These are phyloP conservation scores for Reticulascus tulasneorum DNA, from an alignment of 2,329 filamentous ascomycete species.

Conservation along the genomic window DNA sequence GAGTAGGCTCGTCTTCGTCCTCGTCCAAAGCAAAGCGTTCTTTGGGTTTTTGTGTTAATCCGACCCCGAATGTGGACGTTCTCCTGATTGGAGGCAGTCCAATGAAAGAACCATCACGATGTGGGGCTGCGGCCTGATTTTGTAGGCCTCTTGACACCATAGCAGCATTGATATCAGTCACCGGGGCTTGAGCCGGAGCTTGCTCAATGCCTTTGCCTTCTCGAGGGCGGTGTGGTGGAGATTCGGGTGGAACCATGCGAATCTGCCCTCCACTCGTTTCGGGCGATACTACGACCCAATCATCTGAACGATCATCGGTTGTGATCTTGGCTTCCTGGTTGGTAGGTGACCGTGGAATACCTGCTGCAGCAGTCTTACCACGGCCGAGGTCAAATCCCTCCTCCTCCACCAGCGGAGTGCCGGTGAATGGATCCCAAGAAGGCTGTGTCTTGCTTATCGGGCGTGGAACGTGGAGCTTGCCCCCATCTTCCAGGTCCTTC, in stretches of 20 bases:
- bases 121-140: slow-evolving; percentile 22
- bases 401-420: slow-evolving; percentile 33
- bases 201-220: neutral
- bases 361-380: slow-evolving; percentile 12
- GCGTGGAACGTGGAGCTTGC: slow-evolving; percentile 18
- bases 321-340: neutral
- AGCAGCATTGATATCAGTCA: neutral
- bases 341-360: neutral
- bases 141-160: no score
- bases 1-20: slow-evolving; percentile 32
- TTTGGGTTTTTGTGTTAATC: slow-evolving; percentile 27
- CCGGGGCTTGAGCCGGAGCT: neutral
- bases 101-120: slow-evolving; percentile 48
- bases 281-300: slow-evolving; percentile 28
- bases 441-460: slow-evolving; percentile 30
- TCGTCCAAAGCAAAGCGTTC: slow-evolving; percentile 27
- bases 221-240: neutral
- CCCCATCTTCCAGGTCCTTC: slow-evolving; percentile 6
- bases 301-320: slow-evolving; percentile 21
- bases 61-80: slow-evolving; percentile 51
- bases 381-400: slow-evolving; percentile 24
- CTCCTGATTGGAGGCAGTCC: slow-evolving; percentile 57
- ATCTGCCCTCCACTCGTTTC: slow-evolving; percentile 17
- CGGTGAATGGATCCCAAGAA: slow-evolving; percentile 29
- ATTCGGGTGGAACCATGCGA: slow-evolving; percentile 19